Percentiles rank a stretch among this genome's conserved stretches.
Conservation (phyloP, 352 stramenopile species). For the Phytophthora kernoviae region DNA sequence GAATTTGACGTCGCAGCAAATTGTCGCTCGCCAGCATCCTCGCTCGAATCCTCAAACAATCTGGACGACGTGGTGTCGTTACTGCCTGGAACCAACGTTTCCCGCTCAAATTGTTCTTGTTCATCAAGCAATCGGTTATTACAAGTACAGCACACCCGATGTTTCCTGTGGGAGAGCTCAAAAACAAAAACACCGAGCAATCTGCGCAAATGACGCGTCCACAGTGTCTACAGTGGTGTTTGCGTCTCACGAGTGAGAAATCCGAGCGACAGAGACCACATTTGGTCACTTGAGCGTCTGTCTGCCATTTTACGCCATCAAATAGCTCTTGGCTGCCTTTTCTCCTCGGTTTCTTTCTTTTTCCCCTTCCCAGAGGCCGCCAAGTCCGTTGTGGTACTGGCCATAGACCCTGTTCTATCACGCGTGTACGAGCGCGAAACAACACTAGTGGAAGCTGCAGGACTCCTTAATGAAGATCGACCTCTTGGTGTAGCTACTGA, state of each 20-base stretch:
- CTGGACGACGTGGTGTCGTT: conserved; percentile 2
- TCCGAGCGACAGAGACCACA: conserved; percentile 60
- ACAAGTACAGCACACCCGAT: conserved; percentile 66
- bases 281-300: conserved; percentile 40
- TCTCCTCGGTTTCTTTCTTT: conserved; percentile 35
- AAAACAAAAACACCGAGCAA: conserved; percentile 76
- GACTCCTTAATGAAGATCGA: conserved; percentile 7
- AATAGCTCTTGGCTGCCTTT: conserved; percentile 70
- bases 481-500: conserved; percentile 4
- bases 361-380: conserved; percentile 13
- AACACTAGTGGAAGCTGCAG: conserved; percentile 26
- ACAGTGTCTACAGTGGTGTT: conserved; percentile 80
- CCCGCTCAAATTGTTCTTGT: conserved; percentile 32
- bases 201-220: conserved; percentile 80
- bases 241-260: conserved; percentile 75
- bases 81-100: conserved; percentile 8
- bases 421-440: conserved; percentile 29
- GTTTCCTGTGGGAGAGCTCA: conserved; percentile 59
- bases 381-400: conserved; percentile 26
- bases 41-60: conserved; percentile 20
- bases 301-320: conserved; percentile 60
- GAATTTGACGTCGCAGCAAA: not conserved
- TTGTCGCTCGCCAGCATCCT: conserved; percentile 1
- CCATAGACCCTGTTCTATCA: conserved; percentile 22
- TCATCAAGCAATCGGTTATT: conserved; percentile 28